Evolutionary conservation across 352 stramenopile genomes (phyloP), one percentile per base, ranked within the genome.

Genomic region (Phytophthora constricta): DNA sequence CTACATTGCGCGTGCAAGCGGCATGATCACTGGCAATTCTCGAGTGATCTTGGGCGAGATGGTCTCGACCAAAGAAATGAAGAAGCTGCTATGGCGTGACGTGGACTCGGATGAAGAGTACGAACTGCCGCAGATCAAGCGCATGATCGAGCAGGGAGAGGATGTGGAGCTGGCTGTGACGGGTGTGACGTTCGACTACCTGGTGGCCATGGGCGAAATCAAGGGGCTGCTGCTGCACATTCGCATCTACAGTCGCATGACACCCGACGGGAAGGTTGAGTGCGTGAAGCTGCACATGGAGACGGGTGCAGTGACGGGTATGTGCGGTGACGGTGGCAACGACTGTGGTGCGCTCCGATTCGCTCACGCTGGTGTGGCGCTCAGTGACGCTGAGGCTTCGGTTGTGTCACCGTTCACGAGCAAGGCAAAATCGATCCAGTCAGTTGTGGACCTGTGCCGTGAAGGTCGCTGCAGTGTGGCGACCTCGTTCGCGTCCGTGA

Each of bases 381-480:
- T 96, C 16, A 93, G 80, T 49, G 76, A 90, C 60, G 74, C 81
- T 1, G 86, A 96, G 48, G 86, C 88, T 4, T 89, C 75, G 51
- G 72, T 94, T 25, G 84, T 93, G 49, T 77, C 88, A 22, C 88
- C 89, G 26, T 96, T 97, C 64, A 97, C 91, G 42, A 96, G 84
- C 49, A 68, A 84, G 31, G 71, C 84, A 26, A 96, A 96, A 63
- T 77, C 65, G 11, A 87, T 97, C 55, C 70, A 70, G 20, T 90
- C 84, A 27, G 91, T 97, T 23, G 71, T 92, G 5, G 89, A 97
- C 64, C 62, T 98, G 26, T 85, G 91, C 13, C 80, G 76, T 48
- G 92, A 98, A 75, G 92, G 92, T 28, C 85, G 91, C 9, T 96
- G 90, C 76, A 85, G 83, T 49, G 52, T 98, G 22, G 79, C 91